Evolutionary conservation across 805 yeast species (phyloP), one percentile per base, ranked within the genome.

Genomic region (Candida railenensis): DNA sequence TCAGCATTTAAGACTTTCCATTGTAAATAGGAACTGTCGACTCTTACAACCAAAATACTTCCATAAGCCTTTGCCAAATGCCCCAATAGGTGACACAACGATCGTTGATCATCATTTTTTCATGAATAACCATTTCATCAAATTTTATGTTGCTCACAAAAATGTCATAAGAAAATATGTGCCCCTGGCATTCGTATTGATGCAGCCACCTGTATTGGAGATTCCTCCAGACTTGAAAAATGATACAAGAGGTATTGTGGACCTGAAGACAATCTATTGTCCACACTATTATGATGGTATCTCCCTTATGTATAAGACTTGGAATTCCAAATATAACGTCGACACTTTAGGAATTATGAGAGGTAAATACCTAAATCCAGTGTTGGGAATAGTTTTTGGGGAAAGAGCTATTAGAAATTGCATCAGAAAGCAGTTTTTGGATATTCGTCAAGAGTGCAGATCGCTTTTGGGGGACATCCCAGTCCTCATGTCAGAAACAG

Each of bases 241-340:
- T 11, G 74, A 78, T 37, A 60, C 67, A 1, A 59, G 74, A 11
- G 60, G 70, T 2, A 59, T 82, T n/a, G 59, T 86, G 12, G 94
- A 87, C 56, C 61, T 70, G 1, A 78, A 77, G 43, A 83, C 92
- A 0, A 81, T 87, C 1, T 84, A 83, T 55, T 82, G 96, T 16
- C 94, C 96, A 2, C 99, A 92, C 65, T 92, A 85, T 62, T 92
- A 92, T 61, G 99, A 92, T 62, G 99, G 98, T 0, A 78, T 92
- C 82, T 87, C 97, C 1, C 69, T 92, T 33, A 84, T 94, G 91
- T 86, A 87, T 64, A 89, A 90, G 65, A 80, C 84, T 3, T 94
- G 99, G 99, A 88, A 87, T 58, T 72, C 81, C 30, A 67, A 64
- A 41, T 86, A 85, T 65, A 92, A 92, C 57, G 96, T 91, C 8